Evolutionary conservation across 2,329 filamentous ascomycete species (phyloP).

Genomic region (Paecilomyces formosus): DNA sequence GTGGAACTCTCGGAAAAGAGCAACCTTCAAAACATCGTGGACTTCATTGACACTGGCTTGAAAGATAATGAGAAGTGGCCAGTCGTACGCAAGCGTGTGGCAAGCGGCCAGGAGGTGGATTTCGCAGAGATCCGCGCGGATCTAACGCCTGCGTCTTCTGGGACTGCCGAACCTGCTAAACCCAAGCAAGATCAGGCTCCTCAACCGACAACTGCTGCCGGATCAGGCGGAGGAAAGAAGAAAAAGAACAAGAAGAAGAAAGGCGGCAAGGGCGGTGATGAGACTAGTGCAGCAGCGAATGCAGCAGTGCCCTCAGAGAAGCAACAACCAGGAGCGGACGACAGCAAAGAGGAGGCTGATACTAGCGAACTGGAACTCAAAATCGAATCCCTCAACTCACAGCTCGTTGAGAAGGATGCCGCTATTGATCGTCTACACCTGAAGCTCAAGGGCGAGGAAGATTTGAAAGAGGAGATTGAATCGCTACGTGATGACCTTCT

Average conservation of each 20-base stretch:
- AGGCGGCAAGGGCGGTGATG: conserved; percentile 47
- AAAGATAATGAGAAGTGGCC: conserved; percentile 28
- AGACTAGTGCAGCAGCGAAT: conserved; percentile 18
- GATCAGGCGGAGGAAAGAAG: conserved; percentile 53
- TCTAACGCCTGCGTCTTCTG: conserved; percentile 16
- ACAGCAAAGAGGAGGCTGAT: conserved; percentile 26
- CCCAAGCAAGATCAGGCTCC: conserved; percentile 11
- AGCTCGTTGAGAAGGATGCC: conserved; percentile 53
- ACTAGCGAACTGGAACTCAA: conserved; percentile 26
- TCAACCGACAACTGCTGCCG: conserved; percentile 17
- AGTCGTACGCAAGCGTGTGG: conserved; percentile 23
- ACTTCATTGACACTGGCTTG: conserved; percentile 34
- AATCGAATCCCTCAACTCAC: conserved; percentile 25
- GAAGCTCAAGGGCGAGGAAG: conserved; percentile 68
- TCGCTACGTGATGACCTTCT: conserved; percentile 72
- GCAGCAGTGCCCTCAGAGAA: conserved; percentile 8
- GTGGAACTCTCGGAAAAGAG: conserved; percentile 33
- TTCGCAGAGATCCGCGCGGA: conserved; percentile 28
- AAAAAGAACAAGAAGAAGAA: conserved; percentile 90
- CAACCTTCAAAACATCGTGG: conserved; percentile 25
- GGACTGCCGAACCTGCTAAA: conserved; percentile 13
- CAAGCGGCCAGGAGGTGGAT: conserved; percentile 23
- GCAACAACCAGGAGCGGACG: conserved; percentile 19
- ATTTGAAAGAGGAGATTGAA: conserved; percentile 78
- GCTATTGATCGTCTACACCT: conserved; percentile 65